Base-by-base conservation (phyloP, 2,329 filamentous ascomycete species). In the Coniochaeta sp. region DNA sequence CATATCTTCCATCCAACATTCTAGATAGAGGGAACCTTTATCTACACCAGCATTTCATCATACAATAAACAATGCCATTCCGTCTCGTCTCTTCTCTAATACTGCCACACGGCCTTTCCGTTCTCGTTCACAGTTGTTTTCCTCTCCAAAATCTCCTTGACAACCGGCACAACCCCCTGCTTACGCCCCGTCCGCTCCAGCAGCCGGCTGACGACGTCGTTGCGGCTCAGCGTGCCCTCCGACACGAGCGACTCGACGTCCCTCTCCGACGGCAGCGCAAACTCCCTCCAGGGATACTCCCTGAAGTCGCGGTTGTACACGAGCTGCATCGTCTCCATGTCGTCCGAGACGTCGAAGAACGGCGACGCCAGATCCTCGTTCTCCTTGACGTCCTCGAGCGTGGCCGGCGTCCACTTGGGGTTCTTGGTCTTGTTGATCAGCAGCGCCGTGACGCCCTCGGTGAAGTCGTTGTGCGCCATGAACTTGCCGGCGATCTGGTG, bases 381-480 rank as follows among this genome's bases (percentile, higher is more conserved):
- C 17, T 73, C 69, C 17, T 79, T 73, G 59, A 96, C 84, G 40
- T 89, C 86, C n/a, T 85, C 80, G 1, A 98, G 80, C 7, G 82
- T 85, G 50, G 83, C 81, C 4, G 92, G 93, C 64, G 88, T 74
- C 95, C 95, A 99, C 62, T 81, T 77, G 1, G 93, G 90, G 24
- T 79, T 79, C 66, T 70, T 70, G 19, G 71, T 68, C 75, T 91
- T 91, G 69, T 85, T 81, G 67, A 95, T 83, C 44, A 99, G 81
- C 56, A 89, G 83, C 26, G 91, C 88, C 58, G 85, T 85, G n/a
- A 99, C 93, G 59, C 95, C 95, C 75, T 96, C 91, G 50, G 87
- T 87, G 70, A 99, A 99, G 74, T 99, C 95, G 4, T 85, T 89
- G 72, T 95, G 89, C 60, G 82, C 81, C 93, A 99, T 98, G 79